Evolutionary conservation across 371 early-diverging fungal genomes (phyloP).

Genomic region (Rhizopus sp.): DNA sequence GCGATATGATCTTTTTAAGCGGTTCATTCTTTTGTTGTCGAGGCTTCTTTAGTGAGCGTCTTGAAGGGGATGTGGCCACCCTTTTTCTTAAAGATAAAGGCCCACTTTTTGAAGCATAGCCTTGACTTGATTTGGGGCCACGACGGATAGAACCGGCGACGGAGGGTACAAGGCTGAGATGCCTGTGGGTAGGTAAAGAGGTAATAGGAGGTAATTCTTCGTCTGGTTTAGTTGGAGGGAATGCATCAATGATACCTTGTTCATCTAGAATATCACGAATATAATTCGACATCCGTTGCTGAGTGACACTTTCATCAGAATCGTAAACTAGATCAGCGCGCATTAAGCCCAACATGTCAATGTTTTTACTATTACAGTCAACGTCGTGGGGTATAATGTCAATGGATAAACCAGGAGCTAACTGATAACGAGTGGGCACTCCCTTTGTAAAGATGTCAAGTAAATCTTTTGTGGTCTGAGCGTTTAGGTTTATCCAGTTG

Average conservation of each 20-base stretch:
- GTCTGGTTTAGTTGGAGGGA: conserved; percentile 35
- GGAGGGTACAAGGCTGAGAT: conserved; percentile 43
- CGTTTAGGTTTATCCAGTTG: conserved; percentile 43
- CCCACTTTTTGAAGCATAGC: not conserved
- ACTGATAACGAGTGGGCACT: conserved; percentile 35
- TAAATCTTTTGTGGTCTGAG: conserved; percentile 39
- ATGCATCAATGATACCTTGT: conserved; percentile 48
- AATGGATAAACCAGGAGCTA: conserved; percentile 32
- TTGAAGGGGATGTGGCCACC: not conserved
- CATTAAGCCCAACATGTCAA: conserved; percentile 44
- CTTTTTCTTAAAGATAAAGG: not conserved
- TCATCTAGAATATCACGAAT: conserved; percentile 33
- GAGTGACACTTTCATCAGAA: conserved; percentile 16
- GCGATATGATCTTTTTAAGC: not conserved
- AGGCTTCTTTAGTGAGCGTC: not conserved
- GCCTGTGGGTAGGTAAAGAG: conserved; percentile 38
- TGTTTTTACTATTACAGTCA: conserved; percentile 48
- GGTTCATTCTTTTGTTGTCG: not conserved
- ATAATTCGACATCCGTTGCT: conserved; percentile 31
- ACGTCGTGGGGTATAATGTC: conserved; percentile 51
- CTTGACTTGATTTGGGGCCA: conserved; percentile 14
- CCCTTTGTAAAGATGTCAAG: conserved; percentile 34
- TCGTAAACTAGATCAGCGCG: conserved; percentile 44
- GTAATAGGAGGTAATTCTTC: conserved; percentile 32
- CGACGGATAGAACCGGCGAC: conserved; percentile 20